Base-by-base conservation (phyloP, 228 moss, liverwort and hornwort species). In the Sphagnum magellanicum region DNA sequence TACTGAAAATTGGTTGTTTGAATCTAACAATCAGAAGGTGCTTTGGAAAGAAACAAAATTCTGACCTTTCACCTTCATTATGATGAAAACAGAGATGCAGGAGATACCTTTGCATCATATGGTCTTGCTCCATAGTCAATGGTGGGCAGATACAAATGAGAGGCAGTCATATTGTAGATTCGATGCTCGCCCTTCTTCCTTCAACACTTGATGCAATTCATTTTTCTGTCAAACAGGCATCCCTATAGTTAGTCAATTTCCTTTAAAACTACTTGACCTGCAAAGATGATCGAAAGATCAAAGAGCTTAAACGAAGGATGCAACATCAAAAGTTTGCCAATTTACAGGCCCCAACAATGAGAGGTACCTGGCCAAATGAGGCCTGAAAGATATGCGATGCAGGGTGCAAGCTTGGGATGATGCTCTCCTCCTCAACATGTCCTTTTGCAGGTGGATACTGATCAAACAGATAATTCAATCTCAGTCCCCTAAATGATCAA, bases 401-500 rank as follows among this genome's bases (percentile, higher is more conserved):
- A 48, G 75, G 75, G 63, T 75, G 63, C 10, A 69, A 50, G 50
- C 75, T 65, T 69, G 75, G 69, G n/a, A 75, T 69, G 17, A 75
- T 69, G 11, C 55, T 66, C 11, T 55, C 69, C 59, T 69, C 75
- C 70, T 75, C 63, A 17, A 64, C 49, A 50, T 32, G 10, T 52
- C 17, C 9, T 55, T 12, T 12, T 1, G 55, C 12, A 12, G 55
- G 12, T 55, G 55, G 55, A 8, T 55, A 12, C 8, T 55, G 55
- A 12, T 55, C 55, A 8, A 55, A 12, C 12, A 8, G 55, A 55
- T 8, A 55, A 12, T 55, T 12, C 12, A 8, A 55, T 8, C 12
- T 55, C 55, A 8, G 55, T 55, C 8, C 55, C 8, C 55, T 8
- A 60, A 15, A 11, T 15, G 13, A 57, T 70, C 69, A 70, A 32